A percentile compares a stretch with the other conserved stretches of the same genome.
phyloP scores from a whole-genome alignment of 2,329 filamentous ascomycete species.

The Ophiosphaerella korrae region DNA sequence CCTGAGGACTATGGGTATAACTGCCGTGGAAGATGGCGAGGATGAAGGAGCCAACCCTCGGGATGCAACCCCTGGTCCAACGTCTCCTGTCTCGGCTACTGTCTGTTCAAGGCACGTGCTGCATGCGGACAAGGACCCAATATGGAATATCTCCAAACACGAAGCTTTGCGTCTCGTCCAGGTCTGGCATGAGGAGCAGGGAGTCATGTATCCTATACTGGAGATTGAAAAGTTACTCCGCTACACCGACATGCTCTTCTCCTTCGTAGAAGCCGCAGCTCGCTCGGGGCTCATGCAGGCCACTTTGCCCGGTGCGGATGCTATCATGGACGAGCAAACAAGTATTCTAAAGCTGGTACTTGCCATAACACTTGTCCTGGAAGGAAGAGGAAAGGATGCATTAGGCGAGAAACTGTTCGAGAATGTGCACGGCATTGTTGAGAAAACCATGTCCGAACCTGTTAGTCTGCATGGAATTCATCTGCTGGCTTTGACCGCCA shows the following conservation, averaged over 20 bases:
- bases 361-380: conserved; percentile 76
- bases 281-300: conserved; percentile 63
- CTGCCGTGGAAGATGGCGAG: conserved; percentile 63
- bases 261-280: conserved; percentile 72
- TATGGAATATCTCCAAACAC: conserved; percentile 77
- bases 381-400: conserved; percentile 78
- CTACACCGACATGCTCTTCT: conserved; percentile 71
- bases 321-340: conserved; percentile 67
- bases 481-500: conserved; percentile 63
- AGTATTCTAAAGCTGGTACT: conserved; percentile 82
- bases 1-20: conserved; percentile 87
- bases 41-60: conserved; percentile 63
- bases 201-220: conserved; percentile 88
- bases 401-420: conserved; percentile 75
- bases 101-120: conserved; percentile 24
- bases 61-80: conserved; percentile 58
- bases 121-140: conserved; percentile 69
- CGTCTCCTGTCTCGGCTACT: conserved; percentile 43
- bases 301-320: conserved; percentile 60
- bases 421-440: conserved; percentile 73
- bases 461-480: conserved; percentile 64
- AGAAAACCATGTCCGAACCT: conserved; percentile 64
- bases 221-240: conserved; percentile 72
- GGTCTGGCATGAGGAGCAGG: conserved; percentile 87
- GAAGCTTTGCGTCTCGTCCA: conserved; percentile 80